These are phyloP conservation scores for Cystobasidium slooffiae DNA, from an alignment of 1,284 basidiomycete species.

Conservation along the genomic window DNA sequence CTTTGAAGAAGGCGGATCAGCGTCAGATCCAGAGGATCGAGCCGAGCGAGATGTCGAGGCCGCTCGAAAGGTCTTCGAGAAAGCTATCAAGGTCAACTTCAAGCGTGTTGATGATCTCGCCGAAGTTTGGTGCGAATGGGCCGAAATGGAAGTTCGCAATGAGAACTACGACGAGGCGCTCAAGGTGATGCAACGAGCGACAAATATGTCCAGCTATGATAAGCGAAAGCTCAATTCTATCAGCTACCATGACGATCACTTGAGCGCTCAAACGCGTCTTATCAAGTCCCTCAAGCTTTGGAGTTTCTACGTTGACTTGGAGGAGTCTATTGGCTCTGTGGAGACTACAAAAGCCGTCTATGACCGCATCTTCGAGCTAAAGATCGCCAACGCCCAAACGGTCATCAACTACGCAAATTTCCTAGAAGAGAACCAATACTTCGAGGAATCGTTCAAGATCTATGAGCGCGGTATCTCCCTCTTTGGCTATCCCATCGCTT, in stretches of 20 bases:
- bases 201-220: slow-evolving; percentile 63
- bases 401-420: slow-evolving; percentile 98
- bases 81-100: slow-evolving; percentile 87
- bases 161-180: slow-evolving; percentile 98
- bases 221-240: slow-evolving; percentile 83
- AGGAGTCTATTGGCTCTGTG: slow-evolving; percentile 93
- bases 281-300: slow-evolving; percentile 99
- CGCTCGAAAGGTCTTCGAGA: slow-evolving; percentile 90
- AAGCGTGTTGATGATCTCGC: slow-evolving; percentile 96
- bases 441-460: slow-evolving; percentile 98
- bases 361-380: slow-evolving; percentile 94
- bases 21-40: slow-evolving; percentile 57
- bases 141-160: slow-evolving; percentile 94
- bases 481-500: slow-evolving; percentile 97
- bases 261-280: slow-evolving; percentile 83
- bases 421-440: slow-evolving; percentile 96
- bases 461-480: slow-evolving; percentile 97
- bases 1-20: slow-evolving; percentile 87
- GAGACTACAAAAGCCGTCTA: slow-evolving; percentile 92
- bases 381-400: slow-evolving; percentile 96
- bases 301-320: slow-evolving; percentile 97
- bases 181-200: slow-evolving; percentile 92
- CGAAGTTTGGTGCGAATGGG: slow-evolving; percentile 99
- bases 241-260: slow-evolving; percentile 91
- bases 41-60: slow-evolving; percentile 81